A percentile compares a stretch with the other conserved stretches of the same genome.
Conservation (phyloP, 1,139 yeast genomes). For the Kodamaea derodonti region DNA sequence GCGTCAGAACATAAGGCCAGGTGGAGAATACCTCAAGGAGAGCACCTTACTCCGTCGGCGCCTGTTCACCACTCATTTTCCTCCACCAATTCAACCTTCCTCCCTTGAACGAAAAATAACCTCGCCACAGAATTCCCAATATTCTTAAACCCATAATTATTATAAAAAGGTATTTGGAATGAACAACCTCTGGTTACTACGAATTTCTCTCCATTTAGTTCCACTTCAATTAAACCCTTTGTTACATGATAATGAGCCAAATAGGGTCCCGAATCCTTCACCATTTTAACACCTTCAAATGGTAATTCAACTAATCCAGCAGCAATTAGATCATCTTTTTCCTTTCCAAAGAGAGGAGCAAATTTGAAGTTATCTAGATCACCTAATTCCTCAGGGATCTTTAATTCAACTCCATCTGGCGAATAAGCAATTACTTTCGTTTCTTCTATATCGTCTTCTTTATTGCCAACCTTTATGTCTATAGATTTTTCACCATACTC, state of each 20-base stretch:
- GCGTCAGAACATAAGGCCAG: too few relatives aligned
- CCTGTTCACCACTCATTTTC: too few relatives aligned
- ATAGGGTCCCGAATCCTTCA: constrained; percentile 62
- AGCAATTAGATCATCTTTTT: constrained; percentile 65
- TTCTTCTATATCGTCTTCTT: constrained; percentile 20
- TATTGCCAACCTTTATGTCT: constrained; percentile 52
- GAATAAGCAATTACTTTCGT: constrained; percentile 64
- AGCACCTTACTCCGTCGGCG: too few relatives aligned
- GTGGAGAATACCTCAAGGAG: too few relatives aligned
- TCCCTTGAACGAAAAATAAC: constrained; percentile 75
- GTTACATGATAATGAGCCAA: constrained; percentile 73
- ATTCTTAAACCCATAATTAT: constrained; percentile 62
- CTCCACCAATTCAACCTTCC: constrained; percentile 11
- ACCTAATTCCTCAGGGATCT: constrained; percentile 27
- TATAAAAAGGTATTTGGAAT: constrained; percentile 77
- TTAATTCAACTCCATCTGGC: constrained; percentile 52
- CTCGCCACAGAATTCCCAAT: constrained; percentile 54
- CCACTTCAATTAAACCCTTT: constrained; percentile 67
- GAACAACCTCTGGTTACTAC: constrained; percentile 71
- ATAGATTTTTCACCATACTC: constrained; percentile 42
- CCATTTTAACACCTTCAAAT: constrained; percentile 57
- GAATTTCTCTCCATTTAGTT: constrained; percentile 56
- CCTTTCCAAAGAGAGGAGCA: constrained; percentile 65
- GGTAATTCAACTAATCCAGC: constrained; percentile 75
- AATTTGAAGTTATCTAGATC: constrained; percentile 54